Evolutionary conservation across 2,329 filamentous ascomycete genomes (phyloP).

Genomic region (Orbilia brochopaga): DNA sequence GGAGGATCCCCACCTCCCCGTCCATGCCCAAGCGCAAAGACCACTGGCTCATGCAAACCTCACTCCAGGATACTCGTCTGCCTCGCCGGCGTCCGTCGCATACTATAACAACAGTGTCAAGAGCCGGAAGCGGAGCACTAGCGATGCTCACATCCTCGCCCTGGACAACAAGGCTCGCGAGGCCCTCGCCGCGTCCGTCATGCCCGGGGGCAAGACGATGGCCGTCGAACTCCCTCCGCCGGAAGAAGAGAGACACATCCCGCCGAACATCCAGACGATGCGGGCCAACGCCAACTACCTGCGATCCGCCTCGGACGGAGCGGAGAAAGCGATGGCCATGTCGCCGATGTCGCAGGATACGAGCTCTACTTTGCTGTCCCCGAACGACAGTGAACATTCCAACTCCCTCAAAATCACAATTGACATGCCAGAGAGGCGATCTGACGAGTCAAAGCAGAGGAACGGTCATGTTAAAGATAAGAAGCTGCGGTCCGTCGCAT

Average conservation of each 20-base stretch:
- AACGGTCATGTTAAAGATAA: conserved; percentile 38
- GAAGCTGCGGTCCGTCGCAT: conserved; percentile 44
- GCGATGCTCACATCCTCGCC: conserved; percentile 64
- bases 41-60: conserved; percentile 57
- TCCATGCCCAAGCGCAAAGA: conserved; percentile 53
- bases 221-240: conserved; percentile 38
- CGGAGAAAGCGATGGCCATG: conserved; percentile 48
- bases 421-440: conserved; percentile 39
- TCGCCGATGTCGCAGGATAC: conserved; percentile 44
- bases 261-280: conserved; percentile 44
- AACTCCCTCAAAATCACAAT: conserved; percentile 41
- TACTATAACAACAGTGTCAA: conserved; percentile 47
- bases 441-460: conserved; percentile 39
- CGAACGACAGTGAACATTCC: conserved; percentile 44
- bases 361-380: conserved; percentile 41
- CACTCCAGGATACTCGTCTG: conserved; percentile 65
- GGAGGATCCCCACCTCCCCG: conserved; percentile 13
- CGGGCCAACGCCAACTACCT: conserved; percentile 31
- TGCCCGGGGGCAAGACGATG: conserved; percentile 42
- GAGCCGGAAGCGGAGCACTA: conserved; percentile 59
- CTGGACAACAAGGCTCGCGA: conserved; percentile 62
- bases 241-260: conserved; percentile 31
- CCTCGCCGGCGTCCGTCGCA: conserved; percentile 64
- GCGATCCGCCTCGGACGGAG: conserved; percentile 36
- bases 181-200: conserved; percentile 28